Conservation (phyloP, 2,329 filamentous ascomycete species). For the Huntiella moniliformis region DNA sequence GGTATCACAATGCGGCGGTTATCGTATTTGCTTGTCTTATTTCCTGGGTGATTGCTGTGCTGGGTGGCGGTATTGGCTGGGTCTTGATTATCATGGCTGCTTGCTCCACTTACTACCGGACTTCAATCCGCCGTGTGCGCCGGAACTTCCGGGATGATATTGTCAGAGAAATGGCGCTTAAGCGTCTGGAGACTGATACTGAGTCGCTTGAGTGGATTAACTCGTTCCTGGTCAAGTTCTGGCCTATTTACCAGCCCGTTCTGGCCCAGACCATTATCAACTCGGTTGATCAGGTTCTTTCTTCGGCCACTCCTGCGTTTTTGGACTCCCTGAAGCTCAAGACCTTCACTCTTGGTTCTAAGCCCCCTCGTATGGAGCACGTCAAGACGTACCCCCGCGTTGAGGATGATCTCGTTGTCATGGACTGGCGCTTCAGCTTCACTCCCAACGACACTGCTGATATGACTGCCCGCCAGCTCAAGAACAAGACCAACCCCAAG, state of each 20-base stretch:
- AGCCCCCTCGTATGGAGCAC: slow-evolving; percentile 88
- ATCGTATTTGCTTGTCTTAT: slow-evolving; percentile 82
- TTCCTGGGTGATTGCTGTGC: slow-evolving; percentile 74
- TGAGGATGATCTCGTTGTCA: slow-evolving; percentile 85
- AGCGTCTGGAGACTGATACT: slow-evolving; percentile 69
- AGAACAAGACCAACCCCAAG: slow-evolving; percentile 94
- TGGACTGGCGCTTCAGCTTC: slow-evolving; percentile 99
- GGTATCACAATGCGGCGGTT: slow-evolving; percentile 94
- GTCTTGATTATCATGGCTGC: slow-evolving; percentile 80
- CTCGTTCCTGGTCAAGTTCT: slow-evolving; percentile 95
- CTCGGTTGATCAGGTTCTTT: slow-evolving; percentile 89
- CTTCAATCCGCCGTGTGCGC: slow-evolving; percentile 78
- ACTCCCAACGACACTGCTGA: slow-evolving; percentile 87
- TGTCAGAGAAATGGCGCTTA: slow-evolving; percentile 70
- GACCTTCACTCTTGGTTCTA: slow-evolving; percentile 82
- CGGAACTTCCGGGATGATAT: slow-evolving; percentile 94
- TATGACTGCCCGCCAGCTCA: slow-evolving; percentile 74
- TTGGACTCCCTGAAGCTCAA: slow-evolving; percentile 86
- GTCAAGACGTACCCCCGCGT: slow-evolving; percentile 96
- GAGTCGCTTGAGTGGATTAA: slow-evolving; percentile 99
- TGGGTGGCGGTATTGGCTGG: slow-evolving; percentile 87
- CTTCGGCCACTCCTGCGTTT: slow-evolving; percentile 77
- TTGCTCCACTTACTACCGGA: slow-evolving; percentile 91
- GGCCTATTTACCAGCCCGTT: slow-evolving; percentile 95
- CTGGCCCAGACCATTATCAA: slow-evolving; percentile 81